Percentiles rank a stretch among this genome's conserved stretches.
phyloP scores from a whole-genome alignment of 1,284 basidiomycete species.

The Austroboletus novae-zelandiae region DNA sequence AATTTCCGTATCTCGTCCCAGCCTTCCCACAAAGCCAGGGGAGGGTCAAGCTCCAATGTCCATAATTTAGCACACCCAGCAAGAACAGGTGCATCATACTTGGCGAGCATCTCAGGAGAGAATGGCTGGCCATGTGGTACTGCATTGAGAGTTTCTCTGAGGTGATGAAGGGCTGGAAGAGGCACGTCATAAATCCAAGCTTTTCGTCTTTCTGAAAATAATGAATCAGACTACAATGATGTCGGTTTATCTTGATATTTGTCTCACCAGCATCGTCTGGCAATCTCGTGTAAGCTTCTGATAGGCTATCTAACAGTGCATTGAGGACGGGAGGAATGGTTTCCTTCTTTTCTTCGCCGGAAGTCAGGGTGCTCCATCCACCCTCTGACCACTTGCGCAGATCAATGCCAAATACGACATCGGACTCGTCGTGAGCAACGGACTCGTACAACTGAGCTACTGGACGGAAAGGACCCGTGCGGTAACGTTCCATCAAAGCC shows the following conservation, averaged over 20 bases:
- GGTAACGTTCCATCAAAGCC: constrained; percentile 83
- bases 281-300: constrained; percentile 62
- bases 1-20: constrained; percentile 88
- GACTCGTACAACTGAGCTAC: constrained; percentile 82
- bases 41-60: constrained; percentile 82
- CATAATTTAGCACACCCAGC: constrained; percentile 85
- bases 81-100: constrained; percentile 84
- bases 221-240: constrained; percentile 5
- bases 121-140: constrained; percentile 65
- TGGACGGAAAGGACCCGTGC: constrained; percentile 88
- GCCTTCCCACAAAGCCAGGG: constrained; percentile 78
- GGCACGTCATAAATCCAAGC: constrained; percentile 94
- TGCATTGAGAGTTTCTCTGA: constrained; percentile 80
- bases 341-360: constrained; percentile 57
- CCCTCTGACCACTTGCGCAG: constrained; percentile 83
- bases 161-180: constrained; percentile 74
- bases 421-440: constrained; percentile 73
- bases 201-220: constrained; percentile 72
- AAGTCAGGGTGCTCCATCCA: constrained; percentile 54
- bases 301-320: constrained; percentile 64
- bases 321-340: constrained; percentile 73
- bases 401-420: constrained; percentile 88
- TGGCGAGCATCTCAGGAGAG: constrained; percentile 60
- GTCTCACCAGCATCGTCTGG: constrained; percentile 62
- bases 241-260: not conserved